These are phyloP conservation scores for Linderniella brevidens DNA, from an alignment of 257 asterid species.

Conservation along the genomic window DNA sequence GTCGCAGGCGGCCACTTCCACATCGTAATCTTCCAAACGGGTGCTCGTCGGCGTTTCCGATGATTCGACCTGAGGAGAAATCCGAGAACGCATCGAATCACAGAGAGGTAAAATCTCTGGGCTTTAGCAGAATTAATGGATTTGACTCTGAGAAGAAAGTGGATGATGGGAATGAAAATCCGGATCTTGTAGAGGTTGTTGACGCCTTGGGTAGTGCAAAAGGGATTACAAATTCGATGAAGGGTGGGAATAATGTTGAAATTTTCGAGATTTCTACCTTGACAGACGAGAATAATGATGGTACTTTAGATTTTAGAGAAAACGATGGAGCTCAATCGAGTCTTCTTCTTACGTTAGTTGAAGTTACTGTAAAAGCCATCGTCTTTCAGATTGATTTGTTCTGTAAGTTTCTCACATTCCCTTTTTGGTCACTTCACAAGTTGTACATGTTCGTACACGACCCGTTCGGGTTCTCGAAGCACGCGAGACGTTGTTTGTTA, in stretches of 20 bases:
- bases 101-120: constrained; percentile 10
- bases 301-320: constrained; percentile 22
- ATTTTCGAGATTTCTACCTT: constrained; percentile 18
- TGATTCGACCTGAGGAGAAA: constrained; percentile 16
- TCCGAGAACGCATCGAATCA: constrained; percentile 14
- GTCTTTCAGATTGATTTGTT: constrained; percentile 35
- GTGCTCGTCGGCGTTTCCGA: constrained; percentile 9
- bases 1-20: constrained; percentile 15
- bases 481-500: constrained; percentile 17
- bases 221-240: constrained; percentile 11
- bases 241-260: constrained; percentile 13
- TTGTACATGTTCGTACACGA: constrained; percentile 42
- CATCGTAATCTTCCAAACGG: too few relatives aligned
- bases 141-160: constrained; percentile 13
- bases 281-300: constrained; percentile 19
- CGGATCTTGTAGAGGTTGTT: constrained; percentile 10
- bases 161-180: constrained; percentile 6
- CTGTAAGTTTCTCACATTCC: constrained; percentile 23
- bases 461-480: constrained; percentile 40
- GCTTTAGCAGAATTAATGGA: constrained; percentile 3
- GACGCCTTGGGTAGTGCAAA: constrained; percentile 12
- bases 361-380: constrained; percentile 36
- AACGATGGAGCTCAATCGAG: constrained; percentile 20
- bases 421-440: constrained; percentile 32
- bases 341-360: constrained; percentile 23